Conservation (phyloP, 2,329 filamentous ascomycete genomes). For the Sphaceloma murrayae region DNA sequence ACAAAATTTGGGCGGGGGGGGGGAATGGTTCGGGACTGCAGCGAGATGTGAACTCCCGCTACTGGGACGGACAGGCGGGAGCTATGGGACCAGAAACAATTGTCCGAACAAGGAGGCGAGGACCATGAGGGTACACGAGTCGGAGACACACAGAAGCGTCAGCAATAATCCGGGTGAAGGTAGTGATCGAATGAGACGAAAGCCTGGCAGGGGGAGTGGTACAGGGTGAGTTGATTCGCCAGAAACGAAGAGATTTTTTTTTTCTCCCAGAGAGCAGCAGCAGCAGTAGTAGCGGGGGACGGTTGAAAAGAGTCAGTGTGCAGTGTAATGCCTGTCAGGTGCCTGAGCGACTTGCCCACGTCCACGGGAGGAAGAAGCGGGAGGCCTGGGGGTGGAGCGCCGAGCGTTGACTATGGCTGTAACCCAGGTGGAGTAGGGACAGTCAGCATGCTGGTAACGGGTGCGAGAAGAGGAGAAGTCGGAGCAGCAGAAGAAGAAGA, state of each 20-base stretch:
- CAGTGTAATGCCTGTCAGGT: slow-evolving; percentile 10
- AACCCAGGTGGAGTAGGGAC: neutral
- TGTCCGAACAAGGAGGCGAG: neutral
- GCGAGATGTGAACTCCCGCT: slow-evolving; percentile 7
- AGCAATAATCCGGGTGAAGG: neutral
- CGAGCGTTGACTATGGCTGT: neutral
- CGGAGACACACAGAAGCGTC: no score
- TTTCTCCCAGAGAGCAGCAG: neutral
- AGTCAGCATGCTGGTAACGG: slow-evolving; percentile 2
- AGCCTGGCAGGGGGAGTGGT: slow-evolving; percentile 1
- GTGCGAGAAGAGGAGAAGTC: neutral
- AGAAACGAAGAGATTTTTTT: slow-evolving; percentile 11
- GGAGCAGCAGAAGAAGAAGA: slow-evolving; percentile 1
- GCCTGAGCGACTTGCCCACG: neutral
- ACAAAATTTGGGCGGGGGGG: slow-evolving; percentile 7
- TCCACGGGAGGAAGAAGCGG: neutral
- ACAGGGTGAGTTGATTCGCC: slow-evolving; percentile 9
- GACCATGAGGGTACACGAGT: slow-evolving; percentile 5
- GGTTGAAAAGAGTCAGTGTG: slow-evolving; percentile 10
- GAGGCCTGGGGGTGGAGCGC: slow-evolving; percentile 6
- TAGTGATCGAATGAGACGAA: slow-evolving; percentile 10
- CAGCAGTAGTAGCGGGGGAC: no score
- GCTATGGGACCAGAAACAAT: neutral
- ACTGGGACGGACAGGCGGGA: neutral
- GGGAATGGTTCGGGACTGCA: slow-evolving; percentile 11